A percentile compares a stretch with the other conserved stretches of the same genome.
phyloP scores from a whole-genome alignment of 108 stramenopile genomes.

The Licmophora abbreviata region DNA sequence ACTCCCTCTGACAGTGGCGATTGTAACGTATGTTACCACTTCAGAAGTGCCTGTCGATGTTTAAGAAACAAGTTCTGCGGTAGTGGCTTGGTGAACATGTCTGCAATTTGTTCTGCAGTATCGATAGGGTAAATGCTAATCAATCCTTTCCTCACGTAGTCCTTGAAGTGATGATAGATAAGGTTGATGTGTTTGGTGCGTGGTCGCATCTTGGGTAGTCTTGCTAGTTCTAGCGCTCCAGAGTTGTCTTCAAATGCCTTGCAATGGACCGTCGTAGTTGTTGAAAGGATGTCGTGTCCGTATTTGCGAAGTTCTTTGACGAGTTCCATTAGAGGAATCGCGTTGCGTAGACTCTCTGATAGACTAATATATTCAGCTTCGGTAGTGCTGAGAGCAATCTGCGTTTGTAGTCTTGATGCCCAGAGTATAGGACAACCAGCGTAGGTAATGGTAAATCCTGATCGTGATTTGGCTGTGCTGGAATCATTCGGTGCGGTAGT shows the following conservation, averaged over 20 bases:
- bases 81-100: slow-evolving; percentile 34
- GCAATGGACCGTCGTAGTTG: slow-evolving; percentile 3
- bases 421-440: slow-evolving; percentile 18
- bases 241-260: slow-evolving; percentile 25
- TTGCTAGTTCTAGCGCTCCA: slow-evolving; percentile 15
- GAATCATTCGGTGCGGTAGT: slow-evolving; percentile 13
- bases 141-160: slow-evolving; percentile 4
- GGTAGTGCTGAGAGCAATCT: slow-evolving; percentile 21
- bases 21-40: slow-evolving; percentile 1
- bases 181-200: slow-evolving; percentile 29
- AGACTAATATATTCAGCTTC: slow-evolving; percentile 26
- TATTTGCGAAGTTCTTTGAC: no score
- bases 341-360: slow-evolving; percentile 11
- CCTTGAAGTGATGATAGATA: slow-evolving; percentile 10
- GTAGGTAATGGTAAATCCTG: slow-evolving; percentile 18
- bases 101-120: slow-evolving; percentile 14
- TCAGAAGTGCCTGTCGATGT: background rate
- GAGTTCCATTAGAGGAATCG: slow-evolving; percentile 21
- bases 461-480: slow-evolving; percentile 12
- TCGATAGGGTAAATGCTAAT: slow-evolving; percentile 1
- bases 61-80: background rate
- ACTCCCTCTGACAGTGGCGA: no score
- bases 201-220: slow-evolving; percentile 12
- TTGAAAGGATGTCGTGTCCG: no score
- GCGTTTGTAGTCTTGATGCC: slow-evolving; percentile 16